Base-by-base conservation (phyloP, 148 eudicot genomes). In the Silene conica region DNA sequence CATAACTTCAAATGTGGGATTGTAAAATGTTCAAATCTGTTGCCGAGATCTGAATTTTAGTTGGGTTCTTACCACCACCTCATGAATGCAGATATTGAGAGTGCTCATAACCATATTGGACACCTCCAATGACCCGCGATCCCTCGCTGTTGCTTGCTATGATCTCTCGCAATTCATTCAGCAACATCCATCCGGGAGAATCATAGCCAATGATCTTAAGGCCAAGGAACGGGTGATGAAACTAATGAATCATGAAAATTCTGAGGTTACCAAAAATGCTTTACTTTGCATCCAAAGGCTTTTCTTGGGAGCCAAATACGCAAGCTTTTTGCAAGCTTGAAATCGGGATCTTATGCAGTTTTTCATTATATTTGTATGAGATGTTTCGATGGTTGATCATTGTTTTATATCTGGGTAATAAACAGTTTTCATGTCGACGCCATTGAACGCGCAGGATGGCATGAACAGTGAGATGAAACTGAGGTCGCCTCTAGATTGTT, bases 141-240 rank as follows among this genome's bases (percentile, higher is more conserved):
- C 91, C 21, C 86, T 90, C 2, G 94, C 99, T 23, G 99, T 92
- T 80, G 94, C 94, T 74, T 96, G 97, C 90, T 92, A 81, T 77
- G 99, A 96, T 80, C 88, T 96, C 71, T 96, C 99, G 4, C 99
- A 96, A 79, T 96, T 92, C 70, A 90, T 96, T 80, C 99, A 96
- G 83, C 73, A 71, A 75, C 95, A 96, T 82, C 92, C 97, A 8
- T 92, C 99, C n/a, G 99, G 99, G 18, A 89, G 99, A 68, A 73
- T 92, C 72, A 92, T 96, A 63, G 94, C 85, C 65, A 89, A 82
- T 21, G 89, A 89, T 80, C 97, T 96, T 59, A 96, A 90, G 77
- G 92, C 93, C 10, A 96, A 96, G 83, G 99, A 96, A 43, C 88
- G 99, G 38, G 96, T 96, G 71, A 92, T 92, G 99, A 92, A 90